phyloP scores from a whole-genome alignment of 495 filamentous ascomycete species.

The Podospora conica region DNA sequence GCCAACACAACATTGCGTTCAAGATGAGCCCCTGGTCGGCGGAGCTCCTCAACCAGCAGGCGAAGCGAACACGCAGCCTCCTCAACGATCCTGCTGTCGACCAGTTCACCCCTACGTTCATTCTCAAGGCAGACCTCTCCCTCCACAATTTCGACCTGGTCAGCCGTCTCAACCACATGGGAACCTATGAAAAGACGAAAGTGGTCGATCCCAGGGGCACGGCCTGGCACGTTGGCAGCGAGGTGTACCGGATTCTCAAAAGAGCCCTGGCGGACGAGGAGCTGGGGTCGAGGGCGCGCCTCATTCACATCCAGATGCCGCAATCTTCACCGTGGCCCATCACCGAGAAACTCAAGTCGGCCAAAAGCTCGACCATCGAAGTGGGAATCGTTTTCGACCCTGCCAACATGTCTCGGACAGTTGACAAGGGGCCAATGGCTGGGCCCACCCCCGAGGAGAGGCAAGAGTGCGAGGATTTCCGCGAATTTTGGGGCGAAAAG shows the following conservation, averaged over 20 bases:
- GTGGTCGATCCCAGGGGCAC: conserved; percentile 29
- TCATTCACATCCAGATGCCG: conserved; percentile 53
- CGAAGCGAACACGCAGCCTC: conserved; percentile 59
- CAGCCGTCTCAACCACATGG: conserved; percentile 22
- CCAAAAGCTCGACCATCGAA: conserved; percentile 34
- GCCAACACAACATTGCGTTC: conserved; percentile 75
- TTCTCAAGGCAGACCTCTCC: conserved; percentile 61
- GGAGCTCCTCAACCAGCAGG: conserved; percentile 60
- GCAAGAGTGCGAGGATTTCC: conserved; percentile 58
- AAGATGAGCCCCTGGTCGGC: conserved; percentile 92
- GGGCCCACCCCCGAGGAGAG: conserved; percentile 58
- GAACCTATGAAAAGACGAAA: conserved; percentile 11
- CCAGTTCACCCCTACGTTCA: conserved; percentile 78
- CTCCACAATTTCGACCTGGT: conserved; percentile 66
- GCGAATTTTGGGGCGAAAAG: conserved; percentile 72
- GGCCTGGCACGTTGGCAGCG: conserved; percentile 33
- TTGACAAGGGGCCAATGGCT: conserved; percentile 78
- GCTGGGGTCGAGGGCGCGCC: conserved; percentile 58
- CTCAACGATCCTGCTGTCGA: conserved; percentile 68
- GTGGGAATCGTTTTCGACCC: conserved; percentile 69
- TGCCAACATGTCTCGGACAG: conserved; percentile 58
- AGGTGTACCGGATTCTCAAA: conserved; percentile 56
- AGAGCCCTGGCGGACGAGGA: conserved; percentile 50
- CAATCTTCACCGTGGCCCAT: conserved; percentile 37
- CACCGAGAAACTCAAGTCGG: conserved; percentile 17